phyloP scores from a whole-genome alignment of 1,139 yeast genomes.

The Entelexis paramagnoliae region DNA sequence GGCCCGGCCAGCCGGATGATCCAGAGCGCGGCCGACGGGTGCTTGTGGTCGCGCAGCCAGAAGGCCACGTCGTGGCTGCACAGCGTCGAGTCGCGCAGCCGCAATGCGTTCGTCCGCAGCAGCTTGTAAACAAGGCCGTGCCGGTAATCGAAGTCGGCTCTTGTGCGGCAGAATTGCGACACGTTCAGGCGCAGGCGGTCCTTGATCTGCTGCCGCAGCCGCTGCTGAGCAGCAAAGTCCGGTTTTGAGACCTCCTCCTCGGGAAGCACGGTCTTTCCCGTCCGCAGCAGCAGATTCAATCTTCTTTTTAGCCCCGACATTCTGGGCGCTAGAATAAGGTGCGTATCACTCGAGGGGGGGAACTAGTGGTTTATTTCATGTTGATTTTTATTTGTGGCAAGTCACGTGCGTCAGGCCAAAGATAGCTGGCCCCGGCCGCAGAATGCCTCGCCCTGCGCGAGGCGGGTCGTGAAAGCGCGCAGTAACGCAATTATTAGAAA shows the following conservation, averaged over 20 bases:
- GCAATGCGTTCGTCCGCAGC: constrained; percentile 18
- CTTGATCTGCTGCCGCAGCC: constrained; percentile 17
- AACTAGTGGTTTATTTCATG: neutral
- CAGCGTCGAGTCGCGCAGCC: constrained; percentile 22
- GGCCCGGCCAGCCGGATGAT: constrained; percentile 24
- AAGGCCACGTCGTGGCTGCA: constrained; percentile 21
- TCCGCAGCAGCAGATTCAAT: constrained; percentile 9
- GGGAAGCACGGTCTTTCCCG: constrained; percentile 6
- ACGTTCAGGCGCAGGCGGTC: constrained; percentile 15
- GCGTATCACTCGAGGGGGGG: neutral
- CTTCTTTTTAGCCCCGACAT: constrained; percentile 15
- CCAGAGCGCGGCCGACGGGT: constrained; percentile 24
- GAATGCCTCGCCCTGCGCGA: too few relatives aligned
- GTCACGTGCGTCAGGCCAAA: neutral
- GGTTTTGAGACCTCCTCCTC: constrained; percentile 8
- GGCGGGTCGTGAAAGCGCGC: too few relatives aligned
- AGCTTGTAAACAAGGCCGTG: constrained; percentile 24
- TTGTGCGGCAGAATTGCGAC: constrained; percentile 16
- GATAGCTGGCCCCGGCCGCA: neutral
- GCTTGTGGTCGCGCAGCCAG: constrained; percentile 23
- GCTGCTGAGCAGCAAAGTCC: constrained; percentile 10
- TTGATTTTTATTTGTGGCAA: neutral
- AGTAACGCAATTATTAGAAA: too few relatives aligned
- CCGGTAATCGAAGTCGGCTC: constrained; percentile 18
- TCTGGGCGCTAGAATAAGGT: neutral